Evolutionary conservation across 768 basidiomycete genomes (phyloP).

Genomic region (Rhizopogon rudus): DNA sequence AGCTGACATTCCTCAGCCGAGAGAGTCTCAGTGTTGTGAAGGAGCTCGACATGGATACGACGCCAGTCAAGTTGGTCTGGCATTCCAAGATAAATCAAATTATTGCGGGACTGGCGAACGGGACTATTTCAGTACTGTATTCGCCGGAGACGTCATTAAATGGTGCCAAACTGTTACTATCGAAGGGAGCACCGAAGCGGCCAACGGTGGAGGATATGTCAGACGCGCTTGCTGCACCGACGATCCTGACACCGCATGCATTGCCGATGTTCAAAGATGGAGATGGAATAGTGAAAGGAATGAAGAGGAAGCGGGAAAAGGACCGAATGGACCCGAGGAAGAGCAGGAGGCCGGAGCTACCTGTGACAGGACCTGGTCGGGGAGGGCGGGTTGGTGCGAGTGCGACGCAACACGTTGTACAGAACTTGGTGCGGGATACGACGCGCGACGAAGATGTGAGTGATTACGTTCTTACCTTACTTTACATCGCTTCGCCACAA

Average conservation of each 20-base stretch:
- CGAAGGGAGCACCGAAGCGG: conserved; percentile 81
- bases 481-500: conserved; percentile 3
- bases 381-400: conserved; percentile 95
- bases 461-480: conserved; percentile 21
- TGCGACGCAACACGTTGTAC: conserved; percentile 95
- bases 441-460: conserved; percentile 93
- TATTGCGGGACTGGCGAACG: conserved; percentile 81
- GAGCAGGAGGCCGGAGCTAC: conserved; percentile 88
- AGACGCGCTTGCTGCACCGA: conserved; percentile 76
- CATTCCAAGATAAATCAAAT: conserved; percentile 98
- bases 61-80: conserved; percentile 90
- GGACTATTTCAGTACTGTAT: conserved; percentile 86
- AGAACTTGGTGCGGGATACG: conserved; percentile 88
- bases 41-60: conserved; percentile 62
- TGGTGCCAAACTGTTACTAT: conserved; percentile 85
- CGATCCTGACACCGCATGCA: conserved; percentile 90
- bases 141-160: conserved; percentile 87
- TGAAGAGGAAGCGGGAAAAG: conserved; percentile 87
- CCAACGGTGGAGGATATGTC: conserved; percentile 86
- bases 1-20: conserved; percentile 68
- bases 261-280: conserved; percentile 91
- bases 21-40: conserved; percentile 66
- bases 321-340: conserved; percentile 86
- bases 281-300: conserved; percentile 57
- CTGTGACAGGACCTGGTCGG: conserved; percentile 87